Conservation (phyloP, 78 protist genomes). For the Dictyostelium brefeldianum region DNA sequence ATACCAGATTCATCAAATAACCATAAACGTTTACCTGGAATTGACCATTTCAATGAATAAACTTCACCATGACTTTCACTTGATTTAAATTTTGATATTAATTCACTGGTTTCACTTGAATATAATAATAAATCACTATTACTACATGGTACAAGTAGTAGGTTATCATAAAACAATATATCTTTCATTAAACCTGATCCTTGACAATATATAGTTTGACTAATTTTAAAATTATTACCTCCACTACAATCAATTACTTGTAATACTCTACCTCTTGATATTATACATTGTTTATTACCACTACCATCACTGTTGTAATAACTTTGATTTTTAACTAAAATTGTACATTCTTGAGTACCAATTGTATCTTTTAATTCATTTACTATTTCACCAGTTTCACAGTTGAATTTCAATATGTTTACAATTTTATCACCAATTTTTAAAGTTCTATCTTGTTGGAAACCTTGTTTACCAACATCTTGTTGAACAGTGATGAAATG, state of each 20-base stretch:
- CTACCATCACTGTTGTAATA: not conserved
- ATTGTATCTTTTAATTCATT: not conserved
- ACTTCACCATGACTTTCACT: slow-evolving; percentile 41
- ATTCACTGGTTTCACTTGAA: not conserved
- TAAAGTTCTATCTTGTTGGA: slow-evolving; percentile 31
- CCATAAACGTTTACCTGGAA: slow-evolving; percentile 43
- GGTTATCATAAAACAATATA: slow-evolving; percentile 11
- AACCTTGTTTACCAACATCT: slow-evolving; percentile 67
- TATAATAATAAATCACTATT: slow-evolving; percentile 10
- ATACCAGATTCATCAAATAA: slow-evolving; percentile 74
- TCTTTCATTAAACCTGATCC: slow-evolving; percentile 68
- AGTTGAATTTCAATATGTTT: not conserved
- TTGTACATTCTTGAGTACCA: slow-evolving; percentile 18
- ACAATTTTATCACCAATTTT: slow-evolving; percentile 19
- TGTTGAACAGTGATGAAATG: slow-evolving; percentile 16
- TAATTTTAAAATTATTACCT: not conserved
- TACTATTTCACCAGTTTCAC: slow-evolving; percentile 7
- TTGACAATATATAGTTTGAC: not conserved
- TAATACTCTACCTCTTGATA: slow-evolving; percentile 40
- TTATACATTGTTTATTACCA: not conserved
- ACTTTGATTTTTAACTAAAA: not conserved
- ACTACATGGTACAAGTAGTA: slow-evolving; percentile 38
- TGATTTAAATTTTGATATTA: not conserved
- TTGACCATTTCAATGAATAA: slow-evolving; percentile 66
- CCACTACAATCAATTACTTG: not conserved